Conservation (phyloP, 2,329 filamentous ascomycete species). For the Pseudocercospora ulei region DNA sequence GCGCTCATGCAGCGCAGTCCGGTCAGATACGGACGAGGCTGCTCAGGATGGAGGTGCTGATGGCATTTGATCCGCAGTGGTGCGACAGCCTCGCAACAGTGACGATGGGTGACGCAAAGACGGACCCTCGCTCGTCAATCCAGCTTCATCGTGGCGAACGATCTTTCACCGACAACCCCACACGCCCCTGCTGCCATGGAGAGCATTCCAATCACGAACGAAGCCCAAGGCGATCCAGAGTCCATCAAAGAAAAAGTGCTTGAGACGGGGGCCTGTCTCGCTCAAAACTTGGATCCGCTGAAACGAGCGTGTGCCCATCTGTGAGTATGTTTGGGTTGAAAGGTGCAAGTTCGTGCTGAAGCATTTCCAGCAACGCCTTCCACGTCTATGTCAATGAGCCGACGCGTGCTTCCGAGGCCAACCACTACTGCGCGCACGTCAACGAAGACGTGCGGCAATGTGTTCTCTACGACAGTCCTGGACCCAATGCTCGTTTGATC, state of each 20-base stretch:
- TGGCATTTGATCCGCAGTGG: too few relatives aligned
- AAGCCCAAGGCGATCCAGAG: slow-evolving; percentile 44
- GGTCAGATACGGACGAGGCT: too few relatives aligned
- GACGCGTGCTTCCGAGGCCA: slow-evolving; percentile 59
- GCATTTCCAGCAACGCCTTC: slow-evolving; percentile 54
- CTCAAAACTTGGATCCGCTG: slow-evolving; percentile 60
- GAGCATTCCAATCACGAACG: slow-evolving; percentile 35
- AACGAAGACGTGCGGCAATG: slow-evolving; percentile 74
- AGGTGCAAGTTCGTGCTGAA: neutral
- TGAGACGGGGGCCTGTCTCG: slow-evolving; percentile 51
- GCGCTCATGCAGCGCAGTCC: too few relatives aligned
- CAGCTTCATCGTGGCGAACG: too few relatives aligned
- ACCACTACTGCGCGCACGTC: slow-evolving; percentile 76
- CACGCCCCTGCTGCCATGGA: slow-evolving; percentile 23
- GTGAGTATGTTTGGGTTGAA: neutral
- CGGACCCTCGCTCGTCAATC: neutral
- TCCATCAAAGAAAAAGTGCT: slow-evolving; percentile 50
- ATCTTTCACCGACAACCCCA: too few relatives aligned
- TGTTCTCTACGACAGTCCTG: slow-evolving; percentile 67
- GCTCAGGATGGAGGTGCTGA: too few relatives aligned
- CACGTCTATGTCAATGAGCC: slow-evolving; percentile 71
- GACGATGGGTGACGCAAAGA: slow-evolving; percentile 7
- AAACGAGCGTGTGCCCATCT: slow-evolving; percentile 70
- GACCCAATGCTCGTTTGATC: slow-evolving; percentile 60
- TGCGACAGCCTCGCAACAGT: neutral